These are phyloP conservation scores for Thalassiosira livingstoniorum DNA, from an alignment of 352 stramenopile genomes.

Conservation along the genomic window DNA sequence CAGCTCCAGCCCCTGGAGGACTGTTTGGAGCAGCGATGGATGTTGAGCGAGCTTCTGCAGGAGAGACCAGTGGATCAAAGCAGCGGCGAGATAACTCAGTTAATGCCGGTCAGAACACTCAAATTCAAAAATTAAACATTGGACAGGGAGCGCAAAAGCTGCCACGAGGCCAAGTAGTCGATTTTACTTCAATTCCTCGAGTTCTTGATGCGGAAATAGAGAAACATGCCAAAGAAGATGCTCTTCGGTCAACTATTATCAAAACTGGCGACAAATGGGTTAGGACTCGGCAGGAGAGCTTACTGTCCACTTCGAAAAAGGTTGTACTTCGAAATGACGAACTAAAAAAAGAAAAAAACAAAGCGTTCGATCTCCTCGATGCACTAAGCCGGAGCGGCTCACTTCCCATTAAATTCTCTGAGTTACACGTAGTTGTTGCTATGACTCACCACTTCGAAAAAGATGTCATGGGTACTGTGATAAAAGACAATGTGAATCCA, in stretches of 20 bases:
- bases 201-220: neutral
- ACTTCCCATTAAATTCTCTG: slow-evolving; percentile 71
- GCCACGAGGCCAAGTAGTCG: too few relatives aligned
- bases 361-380: slow-evolving; percentile 87
- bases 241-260: neutral
- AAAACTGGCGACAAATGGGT: slow-evolving; percentile 24
- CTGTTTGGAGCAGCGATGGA: too few relatives aligned
- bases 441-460: slow-evolving; percentile 86
- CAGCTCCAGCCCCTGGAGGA: too few relatives aligned
- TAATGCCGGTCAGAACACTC: too few relatives aligned
- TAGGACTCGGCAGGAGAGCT: slow-evolving; percentile 63
- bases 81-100: too few relatives aligned
- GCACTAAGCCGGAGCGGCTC: slow-evolving; percentile 84
- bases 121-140: too few relatives aligned
- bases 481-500: slow-evolving; percentile 86
- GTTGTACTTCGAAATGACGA: slow-evolving; percentile 38
- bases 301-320: slow-evolving; percentile 52
- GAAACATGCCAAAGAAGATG: neutral
- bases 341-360: slow-evolving; percentile 71
- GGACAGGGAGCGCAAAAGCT: too few relatives aligned
- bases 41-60: neutral
- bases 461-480: slow-evolving; percentile 79
- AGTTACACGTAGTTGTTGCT: slow-evolving; percentile 85
- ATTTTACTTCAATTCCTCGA: neutral
- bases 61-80: neutral